A percentile compares a stretch with the other conserved stretches of the same genome.
phyloP scores from a whole-genome alignment of 306 rosid species.

The Castanospermum australe region DNA sequence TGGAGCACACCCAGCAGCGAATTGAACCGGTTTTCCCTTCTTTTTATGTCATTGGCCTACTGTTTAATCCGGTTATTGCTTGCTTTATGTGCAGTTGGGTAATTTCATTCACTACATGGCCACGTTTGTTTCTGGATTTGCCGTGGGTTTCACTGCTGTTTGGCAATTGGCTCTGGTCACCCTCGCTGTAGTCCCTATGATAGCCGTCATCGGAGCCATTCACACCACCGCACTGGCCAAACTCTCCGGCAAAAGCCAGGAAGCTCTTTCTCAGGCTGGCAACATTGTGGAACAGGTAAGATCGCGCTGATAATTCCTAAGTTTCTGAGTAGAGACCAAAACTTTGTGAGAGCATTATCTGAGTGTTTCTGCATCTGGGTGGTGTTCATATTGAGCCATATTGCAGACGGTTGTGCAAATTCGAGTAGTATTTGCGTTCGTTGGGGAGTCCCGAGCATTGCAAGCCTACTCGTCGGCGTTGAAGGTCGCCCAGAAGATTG shows the following conservation, averaged over 20 bases:
- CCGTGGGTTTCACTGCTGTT: conserved; percentile 94
- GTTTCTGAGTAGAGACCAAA: not conserved
- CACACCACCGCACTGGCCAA: conserved; percentile 81
- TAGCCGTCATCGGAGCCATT: conserved; percentile 88
- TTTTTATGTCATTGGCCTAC: not conserved
- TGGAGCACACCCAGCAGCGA: conserved; percentile 18
- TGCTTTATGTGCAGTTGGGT: conserved; percentile 72
- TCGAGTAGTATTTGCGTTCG: conserved; percentile 78
- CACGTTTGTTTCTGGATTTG: conserved; percentile 92
- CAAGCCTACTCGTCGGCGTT: conserved; percentile 74
- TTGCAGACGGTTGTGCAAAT: conserved; percentile 87
- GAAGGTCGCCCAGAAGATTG: conserved; percentile 75
- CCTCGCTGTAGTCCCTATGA: conserved; percentile 92
- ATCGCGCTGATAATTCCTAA: not conserved
- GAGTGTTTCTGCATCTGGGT: conserved; percentile 32
- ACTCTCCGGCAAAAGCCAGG: conserved; percentile 86
- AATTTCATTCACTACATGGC: conserved; percentile 98
- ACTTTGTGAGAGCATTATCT: not conserved
- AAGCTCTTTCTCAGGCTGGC: conserved; percentile 91
- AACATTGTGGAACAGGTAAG: conserved; percentile 90
- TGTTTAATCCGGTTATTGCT: not conserved
- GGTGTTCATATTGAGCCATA: conserved; percentile 22
- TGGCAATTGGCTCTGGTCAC: conserved; percentile 98
- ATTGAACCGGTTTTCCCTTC: not conserved
- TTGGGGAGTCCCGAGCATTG: conserved; percentile 78